Evolutionary conservation across 129 eudicot species (phyloP).

Genomic region (Heracleum sosnowskyi): DNA sequence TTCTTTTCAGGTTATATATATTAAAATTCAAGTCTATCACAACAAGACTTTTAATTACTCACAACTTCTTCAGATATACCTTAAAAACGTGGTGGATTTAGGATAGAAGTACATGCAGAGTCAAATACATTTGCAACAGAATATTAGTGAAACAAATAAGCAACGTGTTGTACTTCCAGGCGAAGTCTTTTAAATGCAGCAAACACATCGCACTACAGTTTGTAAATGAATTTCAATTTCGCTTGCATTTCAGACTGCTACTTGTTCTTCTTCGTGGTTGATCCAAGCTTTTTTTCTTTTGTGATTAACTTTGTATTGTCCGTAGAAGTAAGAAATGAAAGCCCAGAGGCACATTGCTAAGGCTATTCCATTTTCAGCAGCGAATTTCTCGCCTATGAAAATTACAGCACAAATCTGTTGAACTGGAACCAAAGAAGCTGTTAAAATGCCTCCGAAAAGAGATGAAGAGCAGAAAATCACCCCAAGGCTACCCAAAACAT

Average conservation of each 20-base stretch:
- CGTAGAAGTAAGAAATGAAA: conserved; percentile 30
- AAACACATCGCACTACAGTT: not conserved
- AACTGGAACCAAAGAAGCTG: conserved; percentile 24
- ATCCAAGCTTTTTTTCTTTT: not conserved
- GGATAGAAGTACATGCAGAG: too few species aligned
- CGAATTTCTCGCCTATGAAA: conserved; percentile 26
- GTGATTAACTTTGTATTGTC: conserved; percentile 16
- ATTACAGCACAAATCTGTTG: conserved; percentile 28
- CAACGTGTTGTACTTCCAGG: not conserved
- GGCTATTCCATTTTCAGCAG: conserved; percentile 31
- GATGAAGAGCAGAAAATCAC: conserved; percentile 34
- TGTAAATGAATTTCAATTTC: not conserved
- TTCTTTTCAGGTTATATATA: too few species aligned
- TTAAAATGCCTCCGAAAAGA: conserved; percentile 30
- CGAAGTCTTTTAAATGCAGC: not conserved
- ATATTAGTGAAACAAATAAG: not conserved
- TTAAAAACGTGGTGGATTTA: too few species aligned
- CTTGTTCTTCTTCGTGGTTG: not conserved
- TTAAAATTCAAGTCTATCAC: too few species aligned
- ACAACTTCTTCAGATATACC: too few species aligned
- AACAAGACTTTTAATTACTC: too few species aligned
- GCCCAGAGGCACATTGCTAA: conserved; percentile 39
- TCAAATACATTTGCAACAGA: too few species aligned
- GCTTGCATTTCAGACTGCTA: not conserved
- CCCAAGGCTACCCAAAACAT: conserved; percentile 20